Evolutionary conservation across 164 flowering plant species (phyloP).

Genomic region (Piper betle): DNA sequence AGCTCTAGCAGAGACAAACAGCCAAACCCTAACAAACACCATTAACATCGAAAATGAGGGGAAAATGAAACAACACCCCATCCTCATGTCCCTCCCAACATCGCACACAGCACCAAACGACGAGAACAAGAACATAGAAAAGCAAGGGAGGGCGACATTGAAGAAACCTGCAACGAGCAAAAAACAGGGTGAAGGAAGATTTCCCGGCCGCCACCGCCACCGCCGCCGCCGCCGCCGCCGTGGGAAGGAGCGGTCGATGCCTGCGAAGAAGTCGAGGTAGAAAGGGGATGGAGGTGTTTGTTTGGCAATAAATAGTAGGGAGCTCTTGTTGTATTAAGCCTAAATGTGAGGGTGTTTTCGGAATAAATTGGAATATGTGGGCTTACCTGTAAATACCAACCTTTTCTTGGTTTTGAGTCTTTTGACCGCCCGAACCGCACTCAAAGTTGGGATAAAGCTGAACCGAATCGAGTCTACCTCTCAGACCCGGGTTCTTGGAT

Average conservation of each 20-base stretch:
- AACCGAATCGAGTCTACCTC: no score
- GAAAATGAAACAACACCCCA: background rate
- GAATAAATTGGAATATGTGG: no score
- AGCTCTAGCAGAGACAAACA: background rate
- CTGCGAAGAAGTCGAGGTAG: constrained; percentile 38
- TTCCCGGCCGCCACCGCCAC: background rate
- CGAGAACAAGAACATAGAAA: background rate
- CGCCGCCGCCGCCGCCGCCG: constrained; percentile 5
- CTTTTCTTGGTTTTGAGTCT: no score
- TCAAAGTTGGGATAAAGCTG: no score
- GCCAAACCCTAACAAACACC: background rate
- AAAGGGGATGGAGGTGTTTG: constrained; percentile 39
- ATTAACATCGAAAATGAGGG: background rate
- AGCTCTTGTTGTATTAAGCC: constrained; percentile 50
- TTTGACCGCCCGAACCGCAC: no score
- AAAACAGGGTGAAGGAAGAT: background rate
- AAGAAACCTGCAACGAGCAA: background rate
- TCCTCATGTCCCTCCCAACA: background rate
- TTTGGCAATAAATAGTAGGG: constrained; percentile 45
- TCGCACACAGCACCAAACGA: no score
- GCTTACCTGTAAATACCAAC: no score
- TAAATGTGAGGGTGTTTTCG: background rate
- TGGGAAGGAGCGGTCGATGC: constrained; percentile 12
- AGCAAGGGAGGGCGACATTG: background rate
- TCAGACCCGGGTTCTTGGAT: no score